These are phyloP conservation scores for Metarhizium anisopliae DNA, from an alignment of 2,329 filamentous ascomycete genomes.

Conservation along the genomic window DNA sequence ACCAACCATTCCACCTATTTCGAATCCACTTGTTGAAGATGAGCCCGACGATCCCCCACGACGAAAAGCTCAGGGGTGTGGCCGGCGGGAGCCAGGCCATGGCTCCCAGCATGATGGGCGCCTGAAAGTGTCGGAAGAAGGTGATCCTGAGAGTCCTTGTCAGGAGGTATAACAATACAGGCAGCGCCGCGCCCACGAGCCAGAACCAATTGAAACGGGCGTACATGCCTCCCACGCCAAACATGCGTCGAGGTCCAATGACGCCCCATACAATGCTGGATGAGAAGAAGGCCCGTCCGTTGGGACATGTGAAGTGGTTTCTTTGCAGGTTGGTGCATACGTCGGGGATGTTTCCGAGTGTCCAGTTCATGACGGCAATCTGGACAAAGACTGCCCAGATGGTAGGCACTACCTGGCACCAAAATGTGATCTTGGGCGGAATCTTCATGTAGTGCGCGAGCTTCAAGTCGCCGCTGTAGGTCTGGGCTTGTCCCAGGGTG, in stretches of 20 bases:
- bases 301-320: too few relatives aligned
- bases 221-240: too few relatives aligned
- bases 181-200: conserved; percentile 26
- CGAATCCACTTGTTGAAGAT: conserved; percentile 51
- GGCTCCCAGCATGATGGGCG: conserved; percentile 47
- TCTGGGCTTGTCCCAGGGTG: conserved; percentile 30
- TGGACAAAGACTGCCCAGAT: too few relatives aligned
- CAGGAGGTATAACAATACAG: conserved; percentile 45
- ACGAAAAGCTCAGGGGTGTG: conserved; percentile 43
- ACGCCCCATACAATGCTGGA: conserved; percentile 48
- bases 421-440: conserved; percentile 27
- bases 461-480: conserved; percentile 39
- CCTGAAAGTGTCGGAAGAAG: conserved; percentile 40
- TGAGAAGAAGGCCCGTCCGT: conserved; percentile 31
- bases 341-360: too few relatives aligned
- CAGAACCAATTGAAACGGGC: too few relatives aligned
- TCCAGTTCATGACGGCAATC: too few relatives aligned
- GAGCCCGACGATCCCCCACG: conserved; percentile 48
- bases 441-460: conserved; percentile 42
- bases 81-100: conserved; percentile 23
- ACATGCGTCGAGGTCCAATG: conserved; percentile 29
- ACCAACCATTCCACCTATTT: conserved; percentile 47
- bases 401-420: conserved; percentile 25
- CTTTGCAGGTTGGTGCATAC: too few relatives aligned
- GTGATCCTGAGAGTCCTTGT: conserved; percentile 9